Base-by-base conservation (phyloP, 371 early-diverging fungal genomes). In the Apophysomyces sp. region DNA sequence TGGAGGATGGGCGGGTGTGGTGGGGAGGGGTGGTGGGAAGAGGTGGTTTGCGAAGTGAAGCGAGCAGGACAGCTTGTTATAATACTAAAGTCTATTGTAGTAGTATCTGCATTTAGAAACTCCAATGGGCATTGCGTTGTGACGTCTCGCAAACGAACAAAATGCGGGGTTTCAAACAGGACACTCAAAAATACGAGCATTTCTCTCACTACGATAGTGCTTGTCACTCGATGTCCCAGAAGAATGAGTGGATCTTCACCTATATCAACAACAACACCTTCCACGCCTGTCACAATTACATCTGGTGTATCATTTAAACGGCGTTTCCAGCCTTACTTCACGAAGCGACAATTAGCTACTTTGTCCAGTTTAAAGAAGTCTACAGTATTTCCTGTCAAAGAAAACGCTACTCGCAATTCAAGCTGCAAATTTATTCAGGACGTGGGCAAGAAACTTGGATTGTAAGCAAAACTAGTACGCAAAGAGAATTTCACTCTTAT, bases 401-500 rank as follows among this genome's bases (percentile, higher is more conserved):
- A 78, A 55, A 60, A 56, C 18, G 54, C 52, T 28, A 60, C 70
- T n/a, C 75, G 75, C 41, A 65, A 67, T 32, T 55, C 72, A 1
- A 73, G 72, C 39, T 81, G 81, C 58, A 76, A 77, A 69, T 81
- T 81, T 36, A 81, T 81, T 27, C 77, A 78, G 51, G 71, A 72
- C 57, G 78, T 81, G 18, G 78, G 81, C 30, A 76, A 70, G 27
- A 78, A 75, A 57, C 59, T 78, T 31, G 81, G 81, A 28, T 81
- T 81, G 81, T 81, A 72, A 57, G 69, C 63, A 11, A 1, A 31
- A 26, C 28, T 34, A 32, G n/a, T 37, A 21, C 2, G 2, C 15
- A n/a, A 26, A 15, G 26, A 16, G 15, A 28, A 54, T 39, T 40
- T 28, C 32, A 21, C 13, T 37, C 32, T 29, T 26, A 27, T 11